Conservation (phyloP, 2,329 filamentous ascomycete genomes). For the Cercospora zeina region DNA sequence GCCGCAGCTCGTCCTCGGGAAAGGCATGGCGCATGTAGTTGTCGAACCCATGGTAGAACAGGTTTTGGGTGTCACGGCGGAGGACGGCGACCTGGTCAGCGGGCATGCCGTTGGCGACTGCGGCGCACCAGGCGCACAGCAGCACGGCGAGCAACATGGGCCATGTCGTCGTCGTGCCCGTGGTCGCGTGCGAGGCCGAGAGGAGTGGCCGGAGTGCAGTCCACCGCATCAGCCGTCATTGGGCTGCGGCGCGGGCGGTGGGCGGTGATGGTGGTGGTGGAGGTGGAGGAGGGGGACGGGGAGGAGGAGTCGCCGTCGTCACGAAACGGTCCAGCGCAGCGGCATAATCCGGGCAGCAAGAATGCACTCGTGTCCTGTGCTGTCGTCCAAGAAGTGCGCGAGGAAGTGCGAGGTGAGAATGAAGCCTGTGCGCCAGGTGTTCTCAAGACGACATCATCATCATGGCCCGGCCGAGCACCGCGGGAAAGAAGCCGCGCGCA, state of each 20-base stretch:
- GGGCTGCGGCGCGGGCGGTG: not conserved
- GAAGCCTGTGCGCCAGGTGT: not conserved
- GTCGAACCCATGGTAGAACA: conserved; percentile 96
- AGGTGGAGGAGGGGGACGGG: not conserved
- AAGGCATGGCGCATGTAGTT: conserved; percentile 95
- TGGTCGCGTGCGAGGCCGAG: conserved; percentile 21
- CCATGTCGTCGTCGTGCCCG: conserved; percentile 33
- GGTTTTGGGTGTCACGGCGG: conserved; percentile 57
- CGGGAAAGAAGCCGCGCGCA: not conserved
- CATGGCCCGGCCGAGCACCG: conserved; percentile 1
- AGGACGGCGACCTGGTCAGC: conserved; percentile 45
- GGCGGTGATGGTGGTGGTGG: not conserved
- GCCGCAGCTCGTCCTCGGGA: conserved; percentile 91
- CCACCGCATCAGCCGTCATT: conserved; percentile 31
- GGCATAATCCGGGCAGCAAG: not conserved
- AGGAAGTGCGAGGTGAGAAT: not conserved
- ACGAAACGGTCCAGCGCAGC: not conserved
- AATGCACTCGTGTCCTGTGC: not conserved
- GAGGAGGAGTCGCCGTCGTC: not conserved
- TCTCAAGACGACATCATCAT: conserved; percentile 3
- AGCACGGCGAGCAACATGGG: conserved; percentile 38
- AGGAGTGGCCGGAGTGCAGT: conserved; percentile 29
- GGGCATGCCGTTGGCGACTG: conserved; percentile 47
- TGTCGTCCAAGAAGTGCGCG: conserved; percentile 4
- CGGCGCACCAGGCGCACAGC: conserved; percentile 39